These are phyloP conservation scores for Xylariaceae sp. DNA, from an alignment of 2,329 filamentous ascomycete genomes.

Conservation along the genomic window DNA sequence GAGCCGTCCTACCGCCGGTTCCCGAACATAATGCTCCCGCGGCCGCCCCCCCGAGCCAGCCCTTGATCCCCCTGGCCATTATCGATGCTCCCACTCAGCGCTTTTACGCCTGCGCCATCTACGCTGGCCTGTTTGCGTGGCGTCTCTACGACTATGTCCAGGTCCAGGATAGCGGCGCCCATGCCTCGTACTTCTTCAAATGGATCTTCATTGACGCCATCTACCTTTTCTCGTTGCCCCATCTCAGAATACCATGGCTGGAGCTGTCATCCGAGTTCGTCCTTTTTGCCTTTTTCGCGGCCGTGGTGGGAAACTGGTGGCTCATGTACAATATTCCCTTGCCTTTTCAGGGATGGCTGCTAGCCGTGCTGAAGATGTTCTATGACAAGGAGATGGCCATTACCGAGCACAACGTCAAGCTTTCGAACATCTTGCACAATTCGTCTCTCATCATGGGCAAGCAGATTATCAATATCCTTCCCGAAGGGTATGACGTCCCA, in stretches of 20 bases:
- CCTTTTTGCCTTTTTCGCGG: constrained; percentile 64
- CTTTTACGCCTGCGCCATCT: constrained; percentile 79
- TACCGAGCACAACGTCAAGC: constrained; percentile 88
- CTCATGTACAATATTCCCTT: constrained; percentile 39
- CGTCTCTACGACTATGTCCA: constrained; percentile 81
- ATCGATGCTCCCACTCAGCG: constrained; percentile 90
- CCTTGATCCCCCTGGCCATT: constrained; percentile 74
- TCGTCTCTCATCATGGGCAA: constrained; percentile 90
- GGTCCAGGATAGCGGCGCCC: constrained; percentile 74
- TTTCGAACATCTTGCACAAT: constrained; percentile 83
- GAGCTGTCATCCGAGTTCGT: constrained; percentile 79
- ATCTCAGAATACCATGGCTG: constrained; percentile 91
- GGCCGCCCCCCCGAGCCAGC: constrained; percentile 39
- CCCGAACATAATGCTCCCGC: constrained; percentile 38
- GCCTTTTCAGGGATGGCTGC: constrained; percentile 65
- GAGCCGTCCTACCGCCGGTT: constrained; percentile 42
- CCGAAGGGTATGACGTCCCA: constrained; percentile 64
- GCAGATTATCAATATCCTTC: constrained; percentile 95
- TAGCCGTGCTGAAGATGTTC: constrained; percentile 71
- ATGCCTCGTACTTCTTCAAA: constrained; percentile 88
- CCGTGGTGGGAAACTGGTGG: constrained; percentile 73
- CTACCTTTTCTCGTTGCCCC: constrained; percentile 82
- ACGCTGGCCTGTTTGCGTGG: constrained; percentile 72
- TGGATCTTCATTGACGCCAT: constrained; percentile 84
- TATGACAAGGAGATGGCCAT: constrained; percentile 92